Evolutionary conservation across 1,284 basidiomycete genomes (phyloP), one percentile per base, ranked within the genome.

Genomic region (Ceratobasidium theobromae): DNA sequence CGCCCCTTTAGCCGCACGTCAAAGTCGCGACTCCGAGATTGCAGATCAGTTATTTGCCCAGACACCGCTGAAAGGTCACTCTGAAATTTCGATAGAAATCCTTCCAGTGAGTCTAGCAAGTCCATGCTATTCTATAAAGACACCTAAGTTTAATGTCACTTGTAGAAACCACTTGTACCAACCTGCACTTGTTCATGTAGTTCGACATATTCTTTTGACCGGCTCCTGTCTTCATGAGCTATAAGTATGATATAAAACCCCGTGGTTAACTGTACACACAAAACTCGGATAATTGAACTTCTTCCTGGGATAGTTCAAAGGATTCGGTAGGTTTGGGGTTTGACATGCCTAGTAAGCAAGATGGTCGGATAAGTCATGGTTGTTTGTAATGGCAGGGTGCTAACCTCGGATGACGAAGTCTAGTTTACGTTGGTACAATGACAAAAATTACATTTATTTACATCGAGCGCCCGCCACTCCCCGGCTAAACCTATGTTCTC

Each of bases 71-170:
- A 90, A 4, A 99, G 82, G 76, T 99, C 95, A 71, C 84, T 88
- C 76, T 98, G 95, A 73, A 99, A 99, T 0, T 93, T 96, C 1
- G 93, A 93, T 9, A 98, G 82, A 75, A 98, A 98, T 1, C 85
- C 81, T 71, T 95, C 89, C 2, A 99, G 82, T 0, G 92, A 92
- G 70, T 91, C 86, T 51, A 98, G 80, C 43, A 98, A 81, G 70
- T 82, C 80, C 53, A 88, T 79, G 74, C 91, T 91, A 49, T 87
- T 85, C 90, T 93, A 69, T 67, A 8, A n/a, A n/a, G n/a, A n/a
- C n/a, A n/a, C n/a, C n/a, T n/a, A n/a, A n/a, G n/a, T n/a, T n/a
- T n/a, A n/a, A n/a, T n/a, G n/a, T n/a, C n/a, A n/a, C n/a, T n/a
- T n/a, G n/a, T n/a, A n/a, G n/a, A n/a, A n/a, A 9, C 46, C 51